phyloP scores from a whole-genome alignment of 371 early-diverging fungal species.

The Syncephalastrum racemosum region DNA sequence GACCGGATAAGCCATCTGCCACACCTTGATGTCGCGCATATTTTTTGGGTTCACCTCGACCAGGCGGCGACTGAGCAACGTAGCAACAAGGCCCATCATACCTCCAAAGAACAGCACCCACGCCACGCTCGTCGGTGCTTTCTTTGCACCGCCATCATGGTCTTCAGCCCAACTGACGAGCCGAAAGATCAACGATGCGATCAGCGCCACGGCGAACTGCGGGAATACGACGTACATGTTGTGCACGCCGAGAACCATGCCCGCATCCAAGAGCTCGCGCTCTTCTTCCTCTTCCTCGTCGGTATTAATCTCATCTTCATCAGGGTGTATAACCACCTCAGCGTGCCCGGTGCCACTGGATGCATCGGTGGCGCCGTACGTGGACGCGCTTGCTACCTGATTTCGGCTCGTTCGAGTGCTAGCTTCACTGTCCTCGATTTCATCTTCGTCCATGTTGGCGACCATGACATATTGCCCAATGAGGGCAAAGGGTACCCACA shows the following conservation, averaged over 20 bases:
- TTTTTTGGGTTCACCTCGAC: slow-evolving; percentile 10
- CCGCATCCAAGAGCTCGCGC: slow-evolving; percentile 28
- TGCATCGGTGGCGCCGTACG: background rate
- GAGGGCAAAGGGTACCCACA: slow-evolving; percentile 73
- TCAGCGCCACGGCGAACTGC: slow-evolving; percentile 53
- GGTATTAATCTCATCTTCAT: background rate
- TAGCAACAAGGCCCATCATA: slow-evolving; percentile 44
- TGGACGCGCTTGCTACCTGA: background rate
- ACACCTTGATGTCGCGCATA: too few species aligned
- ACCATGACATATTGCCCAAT: slow-evolving; percentile 58
- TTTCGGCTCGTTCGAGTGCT: background rate
- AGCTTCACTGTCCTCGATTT: slow-evolving; percentile 5
- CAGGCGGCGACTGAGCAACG: slow-evolving; percentile 28
- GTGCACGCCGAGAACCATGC: slow-evolving; percentile 68
- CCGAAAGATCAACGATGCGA: slow-evolving; percentile 38
- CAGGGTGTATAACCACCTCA: background rate
- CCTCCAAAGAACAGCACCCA: slow-evolving; percentile 54
- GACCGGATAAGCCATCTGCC: background rate
- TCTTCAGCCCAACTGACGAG: slow-evolving; percentile 20
- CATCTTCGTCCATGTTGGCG: slow-evolving; percentile 15
- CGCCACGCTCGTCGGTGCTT: slow-evolving; percentile 23
- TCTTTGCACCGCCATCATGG: slow-evolving; percentile 4
- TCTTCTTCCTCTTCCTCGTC: slow-evolving; percentile 6
- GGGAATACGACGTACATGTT: slow-evolving; percentile 75
- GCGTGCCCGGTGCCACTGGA: background rate